Base-by-base conservation (phyloP, 2,329 filamentous ascomycete species). In the Fusarium stilboides region DNA sequence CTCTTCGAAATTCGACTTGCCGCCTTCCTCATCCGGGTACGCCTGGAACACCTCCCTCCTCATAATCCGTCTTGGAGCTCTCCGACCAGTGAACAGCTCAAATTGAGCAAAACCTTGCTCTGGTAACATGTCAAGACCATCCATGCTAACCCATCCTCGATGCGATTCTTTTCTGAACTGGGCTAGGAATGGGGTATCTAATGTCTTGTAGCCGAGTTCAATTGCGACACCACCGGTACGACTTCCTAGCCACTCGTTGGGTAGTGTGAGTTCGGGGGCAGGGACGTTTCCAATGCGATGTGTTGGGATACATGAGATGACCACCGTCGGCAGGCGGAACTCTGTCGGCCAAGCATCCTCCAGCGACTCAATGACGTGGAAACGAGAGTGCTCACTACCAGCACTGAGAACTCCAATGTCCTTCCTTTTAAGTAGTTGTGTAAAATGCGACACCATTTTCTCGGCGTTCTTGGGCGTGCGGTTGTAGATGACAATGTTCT, bases 71-170 rank as follows among this genome's bases (percentile, higher is more conserved):
- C 92, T 86, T 6, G 79, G 79, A 1, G 79, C 78, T 49, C 77
- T 64, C 9, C 77, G 84, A 1, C 92, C 92, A 0, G 92, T 94
- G 76, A 94, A 93, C 4, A 94, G 79, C 78, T 95, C 92, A 74
- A 94, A 95, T 73, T 94, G 92, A 2, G 92, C 92, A 78, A 92
- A 92, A 0, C 91, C 92, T 75, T 94, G 92, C 76, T 94, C 92
- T 1, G 91, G 91, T 15, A 95, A 79, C 46, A 94, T 84, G 71
- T 94, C 92, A 14, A 94, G 81, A 0, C 92, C 92, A 73, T 94
- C 91, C 78, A 94, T 88, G 19, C 92, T 85, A 0, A 94, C 89
- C 92, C 92, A 94, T 40, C 92, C 85, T 68, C 85, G 82, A 57
- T 88, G 81, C 20, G 88, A 83, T 76, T 88, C 79, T 53, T 83